Conservation (phyloP, 176 grass and related monocot species). For the Chrysopogon serrulatus region DNA sequence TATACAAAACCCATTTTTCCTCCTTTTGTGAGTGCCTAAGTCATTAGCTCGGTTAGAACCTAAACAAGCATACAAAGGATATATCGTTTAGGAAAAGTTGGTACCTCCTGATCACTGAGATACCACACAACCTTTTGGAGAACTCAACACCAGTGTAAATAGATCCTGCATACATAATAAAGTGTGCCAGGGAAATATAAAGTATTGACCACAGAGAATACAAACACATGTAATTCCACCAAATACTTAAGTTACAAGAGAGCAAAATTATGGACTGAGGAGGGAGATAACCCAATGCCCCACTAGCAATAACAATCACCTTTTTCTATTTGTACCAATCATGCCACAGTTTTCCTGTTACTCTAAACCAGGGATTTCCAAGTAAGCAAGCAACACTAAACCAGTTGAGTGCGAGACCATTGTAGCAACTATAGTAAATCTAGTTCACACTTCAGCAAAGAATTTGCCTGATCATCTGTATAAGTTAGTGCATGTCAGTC, state of each 20-base stretch:
- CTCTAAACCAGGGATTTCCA: neutral
- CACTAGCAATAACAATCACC: neutral
- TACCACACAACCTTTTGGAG: constrained; percentile 92
- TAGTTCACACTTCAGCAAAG: neutral
- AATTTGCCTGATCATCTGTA: neutral
- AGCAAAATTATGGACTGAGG: neutral
- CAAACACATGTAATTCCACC: neutral
- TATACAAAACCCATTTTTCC: neutral
- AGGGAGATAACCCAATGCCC: neutral
- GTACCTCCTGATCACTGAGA: constrained; percentile 96
- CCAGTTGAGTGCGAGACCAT: neutral
- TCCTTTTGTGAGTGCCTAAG: neutral
- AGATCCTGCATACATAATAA: constrained; percentile 60
- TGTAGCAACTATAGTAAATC: neutral
- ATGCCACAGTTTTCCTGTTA: neutral
- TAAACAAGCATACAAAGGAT: neutral
- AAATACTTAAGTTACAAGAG: neutral
- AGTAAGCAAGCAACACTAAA: neutral
- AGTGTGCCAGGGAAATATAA: constrained; percentile 15
- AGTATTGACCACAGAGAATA: constrained; percentile 7
- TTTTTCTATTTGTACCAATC: neutral
- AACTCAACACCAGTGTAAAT: constrained; percentile 92
- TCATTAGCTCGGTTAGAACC: neutral
- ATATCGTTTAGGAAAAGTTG: neutral
- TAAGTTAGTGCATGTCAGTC: neutral